Conservation (phyloP, 352 stramenopile genomes). For the Phytophthora ohioensis region DNA sequence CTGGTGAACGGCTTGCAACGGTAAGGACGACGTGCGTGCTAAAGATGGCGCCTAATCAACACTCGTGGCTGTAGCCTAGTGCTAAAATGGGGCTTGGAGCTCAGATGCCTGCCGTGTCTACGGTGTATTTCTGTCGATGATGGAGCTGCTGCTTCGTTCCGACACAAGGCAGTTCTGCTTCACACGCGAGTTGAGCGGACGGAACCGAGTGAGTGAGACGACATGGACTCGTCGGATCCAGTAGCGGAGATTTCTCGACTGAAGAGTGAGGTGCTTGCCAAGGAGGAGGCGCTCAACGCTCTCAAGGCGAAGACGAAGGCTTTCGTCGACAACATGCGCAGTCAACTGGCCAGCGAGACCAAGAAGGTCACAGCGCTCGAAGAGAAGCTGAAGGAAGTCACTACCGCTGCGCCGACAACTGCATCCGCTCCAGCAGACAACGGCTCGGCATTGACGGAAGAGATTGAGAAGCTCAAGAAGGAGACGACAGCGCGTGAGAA, state of each 20-base stretch:
- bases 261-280: constrained; percentile 65
- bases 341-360: constrained; percentile 67
- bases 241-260: constrained; percentile 65
- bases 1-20: constrained; percentile 26
- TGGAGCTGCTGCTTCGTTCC: constrained; percentile 1
- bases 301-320: constrained; percentile 89
- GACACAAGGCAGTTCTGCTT: constrained; percentile 29
- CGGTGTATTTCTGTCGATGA: constrained; percentile 37
- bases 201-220: constrained; percentile 3
- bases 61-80: neutral
- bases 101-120: constrained; percentile 14
- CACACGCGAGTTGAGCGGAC: constrained; percentile 24
- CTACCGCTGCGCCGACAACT: neutral
- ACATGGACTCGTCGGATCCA: constrained; percentile 41
- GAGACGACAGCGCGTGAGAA: constrained; percentile 60
- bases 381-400: constrained; percentile 49
- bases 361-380: constrained; percentile 71
- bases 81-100: constrained; percentile 32
- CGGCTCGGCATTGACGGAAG: constrained; percentile 4
- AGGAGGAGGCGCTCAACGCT: constrained; percentile 83
- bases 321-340: constrained; percentile 83
- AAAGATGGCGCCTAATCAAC: constrained; percentile 17
- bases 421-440: constrained; percentile 1
- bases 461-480: constrained; percentile 57
- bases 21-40: constrained; percentile 19